Conservation (phyloP, 176 grass and related monocot genomes). For the Oryza nivara region DNA sequence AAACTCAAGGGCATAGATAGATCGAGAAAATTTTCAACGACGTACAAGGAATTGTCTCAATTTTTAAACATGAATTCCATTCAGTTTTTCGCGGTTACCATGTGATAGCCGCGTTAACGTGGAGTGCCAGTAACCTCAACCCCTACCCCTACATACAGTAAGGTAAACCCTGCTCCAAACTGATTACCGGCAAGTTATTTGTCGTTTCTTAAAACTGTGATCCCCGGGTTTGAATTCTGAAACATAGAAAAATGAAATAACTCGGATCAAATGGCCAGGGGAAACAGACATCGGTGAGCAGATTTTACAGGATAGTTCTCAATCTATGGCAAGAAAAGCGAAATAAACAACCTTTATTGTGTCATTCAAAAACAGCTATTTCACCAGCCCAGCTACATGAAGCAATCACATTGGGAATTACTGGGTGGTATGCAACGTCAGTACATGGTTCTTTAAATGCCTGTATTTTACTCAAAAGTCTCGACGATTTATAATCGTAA, state of each 20-base stretch:
- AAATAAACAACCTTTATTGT: neutral
- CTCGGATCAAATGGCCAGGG: neutral
- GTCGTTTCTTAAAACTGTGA: no score
- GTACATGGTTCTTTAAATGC: slow-evolving; percentile 75
- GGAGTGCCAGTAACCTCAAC: no score
- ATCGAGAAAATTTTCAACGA: no score
- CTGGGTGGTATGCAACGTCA: slow-evolving; percentile 72
- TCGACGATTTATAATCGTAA: slow-evolving; percentile 63
- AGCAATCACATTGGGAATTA: slow-evolving; percentile 44
- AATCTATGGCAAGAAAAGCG: neutral
- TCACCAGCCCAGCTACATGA: slow-evolving; percentile 86
- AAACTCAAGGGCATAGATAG: no score
- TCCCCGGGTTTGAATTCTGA: no score
- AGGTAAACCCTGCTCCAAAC: no score
- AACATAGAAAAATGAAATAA: neutral
- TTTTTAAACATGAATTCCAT: no score
- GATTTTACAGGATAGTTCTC: neutral
- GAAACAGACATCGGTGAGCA: neutral
- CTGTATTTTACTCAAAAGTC: slow-evolving; percentile 59
- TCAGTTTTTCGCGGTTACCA: no score
- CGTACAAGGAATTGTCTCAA: no score
- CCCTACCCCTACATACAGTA: no score
- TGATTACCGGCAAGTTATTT: no score
- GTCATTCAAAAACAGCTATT: slow-evolving; percentile 73
- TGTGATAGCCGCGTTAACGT: no score